These are phyloP conservation scores for Salix dunnii DNA, from an alignment of 345 rosid genomes.

Conservation along the genomic window DNA sequence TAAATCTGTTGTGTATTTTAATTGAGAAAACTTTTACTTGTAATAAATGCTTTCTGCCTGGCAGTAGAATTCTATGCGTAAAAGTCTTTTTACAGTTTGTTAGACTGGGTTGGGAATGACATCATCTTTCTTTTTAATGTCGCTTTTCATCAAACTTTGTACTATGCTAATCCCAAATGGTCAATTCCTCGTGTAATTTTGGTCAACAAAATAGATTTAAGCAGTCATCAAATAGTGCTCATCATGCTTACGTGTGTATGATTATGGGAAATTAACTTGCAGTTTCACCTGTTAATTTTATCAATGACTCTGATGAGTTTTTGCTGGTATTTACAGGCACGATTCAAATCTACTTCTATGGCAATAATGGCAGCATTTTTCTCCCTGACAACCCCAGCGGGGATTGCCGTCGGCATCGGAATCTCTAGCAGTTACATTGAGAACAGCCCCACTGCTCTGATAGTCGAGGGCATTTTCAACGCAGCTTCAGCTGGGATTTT, in stretches of 20 bases:
- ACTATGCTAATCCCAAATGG: too few species aligned
- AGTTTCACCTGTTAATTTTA: background rate
- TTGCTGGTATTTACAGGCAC: constrained; percentile 32
- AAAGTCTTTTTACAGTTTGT: background rate
- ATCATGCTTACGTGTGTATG: background rate
- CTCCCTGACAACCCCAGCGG: constrained; percentile 60
- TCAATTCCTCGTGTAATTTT: background rate
- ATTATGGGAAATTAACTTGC: background rate
- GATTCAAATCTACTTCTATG: constrained; percentile 37
- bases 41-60: too few species aligned
- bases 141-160: background rate
- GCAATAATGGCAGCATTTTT: constrained; percentile 69
- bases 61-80: too few species aligned
- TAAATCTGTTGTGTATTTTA: background rate
- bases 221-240: background rate
- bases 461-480: constrained; percentile 56
- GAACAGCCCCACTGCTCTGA: constrained; percentile 45
- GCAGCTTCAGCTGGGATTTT: constrained; percentile 72
- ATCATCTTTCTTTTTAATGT: constrained; percentile 3
- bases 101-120: constrained; percentile 12
- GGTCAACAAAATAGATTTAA: background rate
- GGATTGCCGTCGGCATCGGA: constrained; percentile 64
- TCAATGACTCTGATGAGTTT: too few species aligned
- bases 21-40: background rate
- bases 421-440: constrained; percentile 42